phyloP scores from a whole-genome alignment of 1,284 basidiomycete species.

The Ustilago loliicola region DNA sequence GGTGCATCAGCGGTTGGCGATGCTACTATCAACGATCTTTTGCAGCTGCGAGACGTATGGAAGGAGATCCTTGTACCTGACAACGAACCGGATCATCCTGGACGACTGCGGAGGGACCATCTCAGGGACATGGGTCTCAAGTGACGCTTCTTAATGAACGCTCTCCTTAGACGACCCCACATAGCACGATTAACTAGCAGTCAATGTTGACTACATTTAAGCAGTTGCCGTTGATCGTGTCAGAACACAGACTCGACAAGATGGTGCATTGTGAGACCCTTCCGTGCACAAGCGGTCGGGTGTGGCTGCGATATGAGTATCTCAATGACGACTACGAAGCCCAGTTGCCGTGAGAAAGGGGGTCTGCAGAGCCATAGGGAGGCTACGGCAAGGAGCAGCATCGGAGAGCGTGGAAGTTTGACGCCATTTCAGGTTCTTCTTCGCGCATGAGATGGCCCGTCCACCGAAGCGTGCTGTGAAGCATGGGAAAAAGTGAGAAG shows the following conservation, averaged over 20 bases:
- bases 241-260: too few species aligned
- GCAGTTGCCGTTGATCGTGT: too few species aligned
- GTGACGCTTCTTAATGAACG: slow-evolving; percentile 16
- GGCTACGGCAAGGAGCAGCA: not conserved
- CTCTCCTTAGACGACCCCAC: not conserved
- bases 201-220: not conserved
- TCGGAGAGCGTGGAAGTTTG: slow-evolving; percentile 10
- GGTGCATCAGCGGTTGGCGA: slow-evolving; percentile 39
- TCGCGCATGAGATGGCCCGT: slow-evolving; percentile 8
- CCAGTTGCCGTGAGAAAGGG: not conserved
- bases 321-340: not conserved
- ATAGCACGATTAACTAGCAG: not conserved
- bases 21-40: slow-evolving; percentile 53
- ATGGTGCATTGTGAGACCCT: not conserved
- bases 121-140: slow-evolving; percentile 42
- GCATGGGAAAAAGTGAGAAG: slow-evolving; percentile 3
- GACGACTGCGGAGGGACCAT: slow-evolving; percentile 31
- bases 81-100: slow-evolving; percentile 46
- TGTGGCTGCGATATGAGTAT: not conserved
- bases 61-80: slow-evolving; percentile 56
- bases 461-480: slow-evolving; percentile 8
- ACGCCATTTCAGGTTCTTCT: not conserved
- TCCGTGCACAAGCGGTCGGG: not conserved
- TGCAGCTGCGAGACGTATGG: slow-evolving; percentile 60
- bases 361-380: not conserved